These are phyloP conservation scores for Penicillium sp. DNA, from an alignment of 2,329 filamentous ascomycete species.

Conservation along the genomic window DNA sequence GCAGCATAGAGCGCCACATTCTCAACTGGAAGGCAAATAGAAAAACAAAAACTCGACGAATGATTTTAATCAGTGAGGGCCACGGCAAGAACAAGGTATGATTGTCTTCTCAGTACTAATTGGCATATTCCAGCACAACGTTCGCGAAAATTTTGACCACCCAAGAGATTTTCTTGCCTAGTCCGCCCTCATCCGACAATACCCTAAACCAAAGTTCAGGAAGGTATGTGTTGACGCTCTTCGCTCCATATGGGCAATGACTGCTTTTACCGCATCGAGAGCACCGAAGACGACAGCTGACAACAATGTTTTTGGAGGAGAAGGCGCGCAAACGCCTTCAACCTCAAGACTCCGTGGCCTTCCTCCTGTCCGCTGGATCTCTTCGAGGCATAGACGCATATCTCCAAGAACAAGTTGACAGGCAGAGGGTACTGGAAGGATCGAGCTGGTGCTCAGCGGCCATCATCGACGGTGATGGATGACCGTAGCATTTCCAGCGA, in stretches of 20 bases:
- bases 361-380: conserved; percentile 58
- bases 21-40: conserved; percentile 68
- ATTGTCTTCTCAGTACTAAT: conserved; percentile 25
- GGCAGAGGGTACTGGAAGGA: conserved; percentile 58
- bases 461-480: conserved; percentile 26
- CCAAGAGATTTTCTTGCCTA: conserved; percentile 35
- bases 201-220: conserved; percentile 62
- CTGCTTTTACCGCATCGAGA: conserved; percentile 21
- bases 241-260: conserved; percentile 29
- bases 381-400: conserved; percentile 30
- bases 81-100: conserved; percentile 23
- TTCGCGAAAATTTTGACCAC: conserved; percentile 32
- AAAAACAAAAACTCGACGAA: conserved; percentile 74
- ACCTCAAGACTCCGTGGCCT: conserved; percentile 74
- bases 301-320: conserved; percentile 78
- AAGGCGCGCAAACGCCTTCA: conserved; percentile 66
- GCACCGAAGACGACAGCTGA: conserved; percentile 42
- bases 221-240: conserved; percentile 54
- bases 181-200: conserved; percentile 74
- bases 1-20: conserved; percentile 88
- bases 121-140: conserved; percentile 34
- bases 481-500: conserved; percentile 64
- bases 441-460: conserved; percentile 72
- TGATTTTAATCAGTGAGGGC: conserved; percentile 78
- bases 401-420: conserved; percentile 31